phyloP scores from a whole-genome alignment of 2,329 filamentous ascomycete genomes.

The Beauveria sp. region DNA sequence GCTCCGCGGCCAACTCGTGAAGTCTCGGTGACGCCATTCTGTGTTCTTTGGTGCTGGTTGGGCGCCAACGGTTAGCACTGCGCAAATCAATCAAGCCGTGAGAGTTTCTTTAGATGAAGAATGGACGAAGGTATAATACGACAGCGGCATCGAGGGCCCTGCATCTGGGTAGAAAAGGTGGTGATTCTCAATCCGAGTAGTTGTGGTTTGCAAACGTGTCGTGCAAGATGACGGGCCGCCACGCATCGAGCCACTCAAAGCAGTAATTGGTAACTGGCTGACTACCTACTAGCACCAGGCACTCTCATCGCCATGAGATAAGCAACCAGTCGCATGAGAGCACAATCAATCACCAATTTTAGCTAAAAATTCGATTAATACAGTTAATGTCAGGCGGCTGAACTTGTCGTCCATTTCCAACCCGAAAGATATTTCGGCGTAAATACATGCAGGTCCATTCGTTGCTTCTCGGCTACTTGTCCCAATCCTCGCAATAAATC shows the following conservation, averaged over 20 bases:
- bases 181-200: too few species aligned
- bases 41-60: not conserved
- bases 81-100: too few species aligned
- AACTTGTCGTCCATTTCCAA: not conserved
- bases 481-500: not conserved
- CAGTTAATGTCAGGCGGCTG: not conserved
- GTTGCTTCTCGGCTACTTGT: not conserved
- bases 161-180: too few species aligned
- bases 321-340: not conserved
- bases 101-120: too few species aligned
- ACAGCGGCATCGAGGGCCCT: too few species aligned
- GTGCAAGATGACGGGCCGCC: not conserved
- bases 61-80: too few species aligned
- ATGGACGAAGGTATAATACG: too few species aligned
- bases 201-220: not conserved
- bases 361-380: not conserved
- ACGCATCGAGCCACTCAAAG: not conserved
- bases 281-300: not conserved
- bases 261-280: too few species aligned
- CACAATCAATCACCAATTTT: not conserved
- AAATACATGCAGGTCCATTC: not conserved
- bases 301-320: not conserved
- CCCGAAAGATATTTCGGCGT: not conserved
- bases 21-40: not conserved
- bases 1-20: not conserved